Evolutionary conservation across 306 rosid species (phyloP), one percentile per base, ranked within the genome.

Genomic region (Vigna angularis): DNA sequence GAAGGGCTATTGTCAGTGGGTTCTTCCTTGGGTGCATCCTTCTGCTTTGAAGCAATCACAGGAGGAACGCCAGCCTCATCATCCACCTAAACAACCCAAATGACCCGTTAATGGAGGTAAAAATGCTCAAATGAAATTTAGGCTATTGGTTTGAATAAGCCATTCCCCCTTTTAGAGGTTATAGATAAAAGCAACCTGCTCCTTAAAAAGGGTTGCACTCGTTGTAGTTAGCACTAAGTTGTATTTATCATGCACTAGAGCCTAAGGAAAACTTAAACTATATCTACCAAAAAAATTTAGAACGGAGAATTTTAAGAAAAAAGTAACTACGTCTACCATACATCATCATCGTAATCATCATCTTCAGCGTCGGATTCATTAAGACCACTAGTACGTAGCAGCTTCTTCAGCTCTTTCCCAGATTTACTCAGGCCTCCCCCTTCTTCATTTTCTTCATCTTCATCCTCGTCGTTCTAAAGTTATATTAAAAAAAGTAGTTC

Each of bases 321-420:
- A 32, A 75, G 5, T n/a, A 30, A 30, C 34, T 30, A 30, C 4
- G 1, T 30, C 34, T 30, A 4, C 38, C 81, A 58, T 83, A 89
- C 96, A 36, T 89, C 91, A 0, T 90, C 92, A 0, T 90, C 96
- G 0, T 89, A 92, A 0, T 92, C 98, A 0, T 92, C 96, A 0
- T 93, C 98, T 22, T 91, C 98, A 14, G 84, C 91, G 75, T 93
- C 96, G 26, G 94, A 91, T 63, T 89, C 96, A 84, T 84, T 79
- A 59, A 90, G 61, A 40, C 93, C 94, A 69, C 86, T 74, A 79
- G 93, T 8, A 34, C 93, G 88, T 66, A 91, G 94, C 74, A 91
- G 73, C 86, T 91, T 89, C 87, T 93, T 89, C 85, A 91, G 86
- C 89, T 91, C 96, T 80, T 93, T 93, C 59, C 98, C 96, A 36